Evolutionary conservation across 371 early-diverging fungal genomes (phyloP).

Genomic region (Phascolomyces articulosus): DNA sequence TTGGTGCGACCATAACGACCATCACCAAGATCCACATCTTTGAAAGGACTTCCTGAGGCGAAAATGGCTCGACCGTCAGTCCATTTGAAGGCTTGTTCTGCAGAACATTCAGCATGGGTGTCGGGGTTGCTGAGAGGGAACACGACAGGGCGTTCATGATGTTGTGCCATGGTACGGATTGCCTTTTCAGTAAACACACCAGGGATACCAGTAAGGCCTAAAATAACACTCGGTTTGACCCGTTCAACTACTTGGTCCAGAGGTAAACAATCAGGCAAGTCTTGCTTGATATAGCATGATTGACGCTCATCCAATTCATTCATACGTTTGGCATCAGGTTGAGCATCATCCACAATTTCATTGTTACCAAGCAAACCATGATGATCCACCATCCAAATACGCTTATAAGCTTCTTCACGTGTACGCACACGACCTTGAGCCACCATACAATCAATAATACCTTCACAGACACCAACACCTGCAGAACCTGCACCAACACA

Average conservation of each 20-base stretch:
- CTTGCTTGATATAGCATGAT: slow-evolving; percentile 52
- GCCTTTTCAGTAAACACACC: slow-evolving; percentile 68
- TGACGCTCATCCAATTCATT: slow-evolving; percentile 55
- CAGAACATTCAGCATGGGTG: slow-evolving; percentile 67
- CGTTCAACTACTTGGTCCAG: slow-evolving; percentile 60
- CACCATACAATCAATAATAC: slow-evolving; percentile 65
- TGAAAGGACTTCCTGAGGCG: slow-evolving; percentile 66
- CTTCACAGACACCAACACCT: slow-evolving; percentile 72
- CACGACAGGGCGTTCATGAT: slow-evolving; percentile 61
- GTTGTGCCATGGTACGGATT: slow-evolving; percentile 59
- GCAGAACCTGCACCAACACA: slow-evolving; percentile 74
- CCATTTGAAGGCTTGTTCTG: slow-evolving; percentile 65
- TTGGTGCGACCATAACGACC: slow-evolving; percentile 57
- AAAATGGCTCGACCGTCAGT: slow-evolving; percentile 66
- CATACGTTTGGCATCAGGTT: slow-evolving; percentile 14
- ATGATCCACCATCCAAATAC: slow-evolving; percentile 66
- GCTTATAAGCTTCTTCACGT: slow-evolving; percentile 62
- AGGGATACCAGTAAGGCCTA: slow-evolving; percentile 64
- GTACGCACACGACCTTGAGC: slow-evolving; percentile 58
- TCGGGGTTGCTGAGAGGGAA: slow-evolving; percentile 73
- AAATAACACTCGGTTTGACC: slow-evolving; percentile 65
- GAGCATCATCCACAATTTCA: slow-evolving; percentile 26
- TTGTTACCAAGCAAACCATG: slow-evolving; percentile 55
- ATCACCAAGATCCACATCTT: slow-evolving; percentile 47
- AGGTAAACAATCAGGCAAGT: slow-evolving; percentile 51